Base-by-base conservation (phyloP, 148 eudicot species). In the Rhododendron kiyosumense region DNA sequence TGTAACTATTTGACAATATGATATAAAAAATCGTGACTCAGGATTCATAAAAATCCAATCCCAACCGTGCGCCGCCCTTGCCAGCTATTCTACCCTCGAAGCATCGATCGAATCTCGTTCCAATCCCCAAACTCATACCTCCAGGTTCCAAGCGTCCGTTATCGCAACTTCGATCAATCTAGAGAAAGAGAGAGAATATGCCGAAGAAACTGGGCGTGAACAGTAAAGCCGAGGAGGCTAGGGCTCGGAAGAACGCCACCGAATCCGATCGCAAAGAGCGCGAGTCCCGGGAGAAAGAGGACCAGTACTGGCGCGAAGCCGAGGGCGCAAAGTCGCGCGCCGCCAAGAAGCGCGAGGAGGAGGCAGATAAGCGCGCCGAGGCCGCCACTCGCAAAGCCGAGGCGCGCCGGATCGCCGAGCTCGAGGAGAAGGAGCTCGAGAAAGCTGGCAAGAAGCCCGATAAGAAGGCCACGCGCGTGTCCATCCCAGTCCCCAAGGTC, bases 141-240 rank as follows among this genome's bases (percentile, higher is more conserved):
- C 24, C 57, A 77, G 43, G 13, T 14, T 43, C 63, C 81, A 77
- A 77, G 14, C 26, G 30, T 7, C 22, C 80, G 51, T 22, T 7
- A 9, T 78, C 52, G 34, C 59, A 26, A 48, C 52, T 79, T 79
- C 82, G 30, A 59, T 59, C 76, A 4, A 28, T 12, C 7, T 7
- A 3, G 48, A 32, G 34, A 32, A 1, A 52, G 76, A 30, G 57
- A 61, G 46, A 74, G 45, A 89, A 74, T 83, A 94, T 93, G 96
- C 96, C 98, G 95, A 96, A 96, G 90, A 96, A 96, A 85, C 90
- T 95, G 96, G 99, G 98, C 49, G 94, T 92, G 17, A 96, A 96
- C 93, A 92, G 94, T 87, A 96, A 96, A 84, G 97, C 99, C 59
- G 99, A 96, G 85, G 98, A 89, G 46, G 96, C 99, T 4, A 88